These are phyloP conservation scores for Colletotrichum horii DNA, from an alignment of 2,329 filamentous ascomycete genomes.

Conservation along the genomic window DNA sequence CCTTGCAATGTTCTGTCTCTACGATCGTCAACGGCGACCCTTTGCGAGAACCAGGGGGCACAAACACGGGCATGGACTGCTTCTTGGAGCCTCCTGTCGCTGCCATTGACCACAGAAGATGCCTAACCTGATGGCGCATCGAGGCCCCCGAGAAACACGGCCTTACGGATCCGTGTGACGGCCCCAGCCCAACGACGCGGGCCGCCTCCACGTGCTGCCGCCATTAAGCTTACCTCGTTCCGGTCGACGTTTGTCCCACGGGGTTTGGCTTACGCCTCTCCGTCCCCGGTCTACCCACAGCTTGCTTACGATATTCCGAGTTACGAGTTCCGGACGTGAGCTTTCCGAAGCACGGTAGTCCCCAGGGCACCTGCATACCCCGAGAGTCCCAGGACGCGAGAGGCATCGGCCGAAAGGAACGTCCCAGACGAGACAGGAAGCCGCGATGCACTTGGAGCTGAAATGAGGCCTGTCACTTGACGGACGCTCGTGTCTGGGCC, in stretches of 20 bases:
- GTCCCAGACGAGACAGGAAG: background rate
- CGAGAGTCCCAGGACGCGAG: background rate
- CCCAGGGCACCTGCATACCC: background rate
- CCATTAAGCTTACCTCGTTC: background rate
- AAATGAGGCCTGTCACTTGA: background rate
- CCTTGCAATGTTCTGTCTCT: background rate
- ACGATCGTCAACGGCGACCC: background rate
- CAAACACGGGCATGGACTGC: background rate
- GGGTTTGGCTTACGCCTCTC: background rate
- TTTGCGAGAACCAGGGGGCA: background rate
- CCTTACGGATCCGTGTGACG: background rate
- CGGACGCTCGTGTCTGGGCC: background rate
- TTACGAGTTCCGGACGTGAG: background rate
- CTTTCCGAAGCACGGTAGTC: background rate
- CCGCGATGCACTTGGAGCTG: background rate
- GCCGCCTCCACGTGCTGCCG: background rate
- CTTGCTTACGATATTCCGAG: background rate
- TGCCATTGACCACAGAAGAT: background rate
- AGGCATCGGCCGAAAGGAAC: background rate
- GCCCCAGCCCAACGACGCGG: background rate
- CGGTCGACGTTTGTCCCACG: background rate
- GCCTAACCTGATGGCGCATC: background rate
- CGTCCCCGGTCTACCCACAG: background rate
- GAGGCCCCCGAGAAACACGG: background rate
- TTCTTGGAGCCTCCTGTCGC: background rate